These are phyloP conservation scores for Aspergillus transmontanensis DNA, from an alignment of 2,329 filamentous ascomycete genomes.

Conservation along the genomic window DNA sequence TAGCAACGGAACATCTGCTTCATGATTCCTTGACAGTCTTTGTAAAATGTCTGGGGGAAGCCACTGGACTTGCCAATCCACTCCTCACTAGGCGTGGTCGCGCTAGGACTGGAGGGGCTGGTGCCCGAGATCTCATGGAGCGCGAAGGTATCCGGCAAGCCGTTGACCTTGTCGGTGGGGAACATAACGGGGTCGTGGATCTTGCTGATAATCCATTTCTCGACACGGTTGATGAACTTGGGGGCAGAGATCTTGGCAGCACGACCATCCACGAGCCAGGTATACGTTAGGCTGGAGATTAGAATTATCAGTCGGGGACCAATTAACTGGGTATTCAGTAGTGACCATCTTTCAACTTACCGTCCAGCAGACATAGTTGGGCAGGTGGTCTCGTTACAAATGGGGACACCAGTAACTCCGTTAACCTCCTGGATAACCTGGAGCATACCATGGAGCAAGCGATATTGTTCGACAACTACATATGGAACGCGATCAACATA, in stretches of 20 bases:
- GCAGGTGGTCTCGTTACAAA: constrained; percentile 83
- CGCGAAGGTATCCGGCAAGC: constrained; percentile 58
- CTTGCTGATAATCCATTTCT: constrained; percentile 96
- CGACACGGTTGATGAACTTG: constrained; percentile 93
- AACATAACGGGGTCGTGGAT: constrained; percentile 89
- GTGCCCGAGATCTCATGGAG: constrained; percentile 57
- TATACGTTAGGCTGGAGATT: constrained; percentile 78
- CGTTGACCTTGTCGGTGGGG: constrained; percentile 76
- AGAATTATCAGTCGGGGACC: constrained; percentile 17
- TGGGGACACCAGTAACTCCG: constrained; percentile 68
- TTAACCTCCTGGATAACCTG: constrained; percentile 86
- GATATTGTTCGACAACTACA: constrained; percentile 87
- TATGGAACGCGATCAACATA: background rate
- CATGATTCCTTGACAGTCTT: constrained; percentile 91
- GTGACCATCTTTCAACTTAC: constrained; percentile 58
- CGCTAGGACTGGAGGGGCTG: constrained; percentile 54
- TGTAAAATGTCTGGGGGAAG: constrained; percentile 86
- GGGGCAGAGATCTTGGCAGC: constrained; percentile 90
- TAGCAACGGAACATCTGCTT: constrained; percentile 99
- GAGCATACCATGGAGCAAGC: constrained; percentile 85
- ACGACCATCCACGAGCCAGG: constrained; percentile 87
- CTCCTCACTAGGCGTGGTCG: constrained; percentile 63
- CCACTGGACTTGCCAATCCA: constrained; percentile 93
- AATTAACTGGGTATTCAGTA: background rate
- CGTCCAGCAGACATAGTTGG: constrained; percentile 92